Conservation (phyloP, 2,329 filamentous ascomycete species). For the Colletotrichum somersetense region DNA sequence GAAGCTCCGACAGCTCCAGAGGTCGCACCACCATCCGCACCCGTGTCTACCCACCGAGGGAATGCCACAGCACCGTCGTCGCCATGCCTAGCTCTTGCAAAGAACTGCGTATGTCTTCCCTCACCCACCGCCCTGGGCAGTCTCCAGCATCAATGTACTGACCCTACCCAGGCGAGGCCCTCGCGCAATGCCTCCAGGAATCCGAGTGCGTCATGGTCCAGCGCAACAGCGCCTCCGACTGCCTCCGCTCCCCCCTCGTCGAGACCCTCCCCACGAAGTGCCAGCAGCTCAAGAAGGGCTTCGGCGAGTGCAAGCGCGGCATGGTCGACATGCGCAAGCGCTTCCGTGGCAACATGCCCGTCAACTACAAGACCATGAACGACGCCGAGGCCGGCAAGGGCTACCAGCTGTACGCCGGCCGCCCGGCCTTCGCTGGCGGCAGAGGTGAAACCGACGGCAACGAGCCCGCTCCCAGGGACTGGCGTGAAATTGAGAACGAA, state of each 20-base stretch:
- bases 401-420: slow-evolving; percentile 84
- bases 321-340: slow-evolving; percentile 99
- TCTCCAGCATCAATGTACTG: slow-evolving; percentile 14
- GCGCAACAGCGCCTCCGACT: slow-evolving; percentile 87
- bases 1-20: slow-evolving; percentile 33
- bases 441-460: slow-evolving; percentile 76
- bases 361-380: slow-evolving; percentile 73
- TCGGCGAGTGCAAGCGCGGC: slow-evolving; percentile 94
- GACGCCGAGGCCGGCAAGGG: slow-evolving; percentile 70
- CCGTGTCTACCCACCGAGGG: slow-evolving; percentile 23
- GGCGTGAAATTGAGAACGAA: slow-evolving; percentile 75
- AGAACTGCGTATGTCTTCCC: slow-evolving; percentile 82
- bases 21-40: slow-evolving; percentile 31
- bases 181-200: slow-evolving; percentile 94
- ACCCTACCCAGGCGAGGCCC: slow-evolving; percentile 77
- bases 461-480: slow-evolving; percentile 71
- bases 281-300: slow-evolving; percentile 92
- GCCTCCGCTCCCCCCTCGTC: slow-evolving; percentile 84
- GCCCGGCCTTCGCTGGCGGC: slow-evolving; percentile 74
- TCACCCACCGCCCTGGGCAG: slow-evolving; percentile 12
- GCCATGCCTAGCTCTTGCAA: slow-evolving; percentile 95
- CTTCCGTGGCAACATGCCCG: slow-evolving; percentile 93
- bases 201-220: slow-evolving; percentile 97
- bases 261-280: slow-evolving; percentile 88
- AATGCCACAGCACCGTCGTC: slow-evolving; percentile 43